A percentile compares a stretch with the other conserved stretches of the same genome.
These are phyloP conservation scores for Oleoguttula mirabilis DNA, from an alignment of 495 filamentous ascomycete genomes.

Conservation along the genomic window DNA sequence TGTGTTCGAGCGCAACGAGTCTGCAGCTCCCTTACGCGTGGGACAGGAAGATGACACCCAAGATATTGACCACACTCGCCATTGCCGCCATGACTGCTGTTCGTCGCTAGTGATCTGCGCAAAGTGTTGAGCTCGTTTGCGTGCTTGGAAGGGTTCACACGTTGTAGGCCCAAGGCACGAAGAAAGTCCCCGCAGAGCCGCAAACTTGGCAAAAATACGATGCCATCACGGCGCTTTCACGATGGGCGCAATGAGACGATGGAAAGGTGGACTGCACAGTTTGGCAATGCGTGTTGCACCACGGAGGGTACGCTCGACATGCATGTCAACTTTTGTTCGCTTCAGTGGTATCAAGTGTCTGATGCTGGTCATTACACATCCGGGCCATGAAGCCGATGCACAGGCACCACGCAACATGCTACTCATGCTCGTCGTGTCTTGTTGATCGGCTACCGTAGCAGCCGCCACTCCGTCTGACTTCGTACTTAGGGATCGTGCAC, in stretches of 20 bases:
- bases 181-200: too few species aligned
- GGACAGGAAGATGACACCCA: constrained; percentile 31
- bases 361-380: constrained; percentile 13
- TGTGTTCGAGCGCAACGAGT: constrained; percentile 1
- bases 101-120: too few species aligned
- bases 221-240: too few species aligned
- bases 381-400: constrained; percentile 10
- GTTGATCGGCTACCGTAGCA: neutral
- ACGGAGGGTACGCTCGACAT: neutral
- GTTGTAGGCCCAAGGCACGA: too few species aligned
- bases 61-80: constrained; percentile 23
- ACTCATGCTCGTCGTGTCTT: neutral
- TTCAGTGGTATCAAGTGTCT: constrained; percentile 6
- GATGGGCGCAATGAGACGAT: too few species aligned
- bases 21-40: constrained; percentile 30
- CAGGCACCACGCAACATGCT: constrained; percentile 1
- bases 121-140: too few species aligned
- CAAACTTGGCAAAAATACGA: too few species aligned
- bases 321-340: constrained; percentile 4
- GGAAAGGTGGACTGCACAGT: neutral
- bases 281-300: neutral
- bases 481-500: neutral
- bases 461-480: neutral
- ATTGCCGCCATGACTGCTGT: constrained; percentile 28
- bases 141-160: too few species aligned